Percentiles rank a stretch among this genome's conserved stretches.
These are phyloP conservation scores for Talaromyces wortmannii DNA, from an alignment of 495 filamentous ascomycete genomes.

Conservation along the genomic window DNA sequence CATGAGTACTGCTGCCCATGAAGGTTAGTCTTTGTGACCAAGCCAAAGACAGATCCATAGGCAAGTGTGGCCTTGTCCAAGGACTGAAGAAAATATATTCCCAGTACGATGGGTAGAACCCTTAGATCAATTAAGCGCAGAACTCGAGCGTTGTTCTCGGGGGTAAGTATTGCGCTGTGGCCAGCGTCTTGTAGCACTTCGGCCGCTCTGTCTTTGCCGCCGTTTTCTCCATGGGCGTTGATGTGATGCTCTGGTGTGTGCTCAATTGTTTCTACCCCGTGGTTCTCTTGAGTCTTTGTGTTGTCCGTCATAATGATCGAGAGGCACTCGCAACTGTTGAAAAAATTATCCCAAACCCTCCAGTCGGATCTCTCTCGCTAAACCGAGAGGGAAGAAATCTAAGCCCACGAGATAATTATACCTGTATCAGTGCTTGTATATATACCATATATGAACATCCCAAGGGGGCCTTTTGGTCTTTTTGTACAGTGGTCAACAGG, in stretches of 20 bases:
- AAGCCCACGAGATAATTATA: too few relatives aligned
- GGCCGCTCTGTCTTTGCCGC: conserved; percentile 34
- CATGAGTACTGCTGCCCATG: conserved; percentile 45
- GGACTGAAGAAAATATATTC: conserved; percentile 43
- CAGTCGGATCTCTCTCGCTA: too few relatives aligned
- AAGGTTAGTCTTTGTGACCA: conserved; percentile 35
- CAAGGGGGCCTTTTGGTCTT: too few relatives aligned
- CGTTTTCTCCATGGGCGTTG: neutral
- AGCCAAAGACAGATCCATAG: conserved; percentile 46
- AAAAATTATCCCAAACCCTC: too few relatives aligned
- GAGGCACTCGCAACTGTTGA: neutral
- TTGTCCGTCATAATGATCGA: neutral
- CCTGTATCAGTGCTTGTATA: too few relatives aligned
- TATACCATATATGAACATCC: too few relatives aligned
- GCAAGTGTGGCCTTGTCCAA: conserved; percentile 53
- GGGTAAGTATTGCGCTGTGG: conserved; percentile 34
- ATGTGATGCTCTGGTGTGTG: neutral
- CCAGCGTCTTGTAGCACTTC: conserved; percentile 35
- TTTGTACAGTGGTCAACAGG: too few relatives aligned
- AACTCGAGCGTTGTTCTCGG: conserved; percentile 46
- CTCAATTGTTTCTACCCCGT: neutral
- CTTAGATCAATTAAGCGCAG: conserved; percentile 47
- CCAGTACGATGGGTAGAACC: conserved; percentile 41
- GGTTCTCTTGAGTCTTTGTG: neutral
- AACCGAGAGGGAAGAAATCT: too few relatives aligned